Evolutionary conservation across 2,329 filamentous ascomycete genomes (phyloP).

Genomic region (Ophiostoma montium): DNA sequence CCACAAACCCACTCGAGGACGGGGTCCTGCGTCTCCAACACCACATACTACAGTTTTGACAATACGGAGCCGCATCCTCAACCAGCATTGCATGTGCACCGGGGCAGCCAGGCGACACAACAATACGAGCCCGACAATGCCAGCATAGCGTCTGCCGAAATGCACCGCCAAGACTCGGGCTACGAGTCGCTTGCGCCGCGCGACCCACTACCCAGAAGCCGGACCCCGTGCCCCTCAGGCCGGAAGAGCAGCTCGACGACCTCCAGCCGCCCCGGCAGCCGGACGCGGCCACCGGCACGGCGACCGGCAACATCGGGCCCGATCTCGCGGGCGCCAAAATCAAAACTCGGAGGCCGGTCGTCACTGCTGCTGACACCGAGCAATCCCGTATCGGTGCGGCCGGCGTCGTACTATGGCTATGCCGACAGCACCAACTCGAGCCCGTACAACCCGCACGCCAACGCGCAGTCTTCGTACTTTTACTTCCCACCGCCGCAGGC

Average conservation of each 20-base stretch:
- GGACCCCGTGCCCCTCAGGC: neutral
- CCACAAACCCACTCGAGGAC: neutral
- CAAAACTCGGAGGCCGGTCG: neutral
- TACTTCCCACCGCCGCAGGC: neutral
- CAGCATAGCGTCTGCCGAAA: neutral
- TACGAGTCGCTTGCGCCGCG: neutral
- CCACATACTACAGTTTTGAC: neutral
- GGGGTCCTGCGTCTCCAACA: neutral
- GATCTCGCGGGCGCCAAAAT: neutral
- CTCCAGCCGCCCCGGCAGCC: neutral
- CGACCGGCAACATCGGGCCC: neutral
- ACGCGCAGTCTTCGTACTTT: neutral
- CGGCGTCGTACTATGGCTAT: neutral
- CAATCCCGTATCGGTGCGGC: neutral
- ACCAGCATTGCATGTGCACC: neutral
- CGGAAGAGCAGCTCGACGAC: neutral
- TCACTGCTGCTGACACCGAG: neutral
- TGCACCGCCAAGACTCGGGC: conserved; percentile 2
- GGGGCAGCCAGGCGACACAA: neutral
- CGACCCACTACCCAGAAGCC: neutral
- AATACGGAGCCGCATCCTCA: neutral
- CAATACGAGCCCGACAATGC: neutral
- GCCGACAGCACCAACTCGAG: neutral
- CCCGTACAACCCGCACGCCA: neutral
- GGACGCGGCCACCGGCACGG: neutral